Evolutionary conservation across 2,329 filamentous ascomycete species (phyloP), one percentile per base, ranked within the genome.

Genomic region (Fusarium sp.): DNA sequence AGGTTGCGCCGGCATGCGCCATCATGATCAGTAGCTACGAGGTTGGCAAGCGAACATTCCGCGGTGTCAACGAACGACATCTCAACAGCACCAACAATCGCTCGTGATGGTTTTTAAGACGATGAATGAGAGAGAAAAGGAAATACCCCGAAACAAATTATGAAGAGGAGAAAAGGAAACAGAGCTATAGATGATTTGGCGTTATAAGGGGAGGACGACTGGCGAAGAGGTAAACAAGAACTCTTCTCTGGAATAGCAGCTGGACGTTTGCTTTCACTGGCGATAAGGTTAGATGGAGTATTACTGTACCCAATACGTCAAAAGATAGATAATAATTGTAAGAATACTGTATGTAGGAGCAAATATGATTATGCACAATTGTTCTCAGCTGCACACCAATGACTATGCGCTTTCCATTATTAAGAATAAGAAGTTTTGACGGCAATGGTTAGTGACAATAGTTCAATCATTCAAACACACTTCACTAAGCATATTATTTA

Each of bases 11-110:
- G 2, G 93, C 95, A 0, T 99, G 96, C 79, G 96, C 96, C 26
- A 98, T 99, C 76, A 99, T 99, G 96, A 98, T 99, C 76, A 96
- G 93, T 76, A 97, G 91, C 76, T 99, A 98, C 78, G 96, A 99
- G 79, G 87, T 98, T 36, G 94, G 96, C 49, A 99, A 99, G 84
- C 90, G 92, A 77, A 89, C 91, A 76, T 96, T 96, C 32, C 85
- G 88, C 53, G 85, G 87, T 12, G 88, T 93, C 48, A 97, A 98
- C 62, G 83, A 87, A 73, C 80, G 76, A 30, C 60, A 36, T 2
- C 67, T 67, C 11, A 50, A 61, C 40, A 49, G 53, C 19, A 53
- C 65, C 6, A 28, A 24, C 14, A 42, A 63, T 15, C 65, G 40
- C 7, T 67, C 58, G n/a, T 65, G 26, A 67, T 26, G 55, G 21